phyloP scores from a whole-genome alignment of 164 flowering plant species.

The Vitis vinifera region DNA sequence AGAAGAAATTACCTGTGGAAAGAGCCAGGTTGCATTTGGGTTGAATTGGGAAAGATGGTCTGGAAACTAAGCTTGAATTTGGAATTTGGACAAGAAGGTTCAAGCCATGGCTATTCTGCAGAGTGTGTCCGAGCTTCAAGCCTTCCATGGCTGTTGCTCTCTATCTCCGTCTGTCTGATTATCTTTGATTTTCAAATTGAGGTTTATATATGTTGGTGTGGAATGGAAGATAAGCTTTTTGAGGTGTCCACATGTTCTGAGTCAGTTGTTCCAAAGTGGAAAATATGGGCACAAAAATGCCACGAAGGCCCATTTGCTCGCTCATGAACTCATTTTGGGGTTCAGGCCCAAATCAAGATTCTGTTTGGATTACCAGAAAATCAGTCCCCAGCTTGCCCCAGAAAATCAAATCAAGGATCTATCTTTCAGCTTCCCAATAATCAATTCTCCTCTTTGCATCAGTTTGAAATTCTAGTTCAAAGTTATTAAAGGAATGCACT shows the following conservation, averaged over 20 bases:
- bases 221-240: conserved; percentile 20
- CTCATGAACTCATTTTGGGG: background rate
- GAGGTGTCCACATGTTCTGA: conserved; percentile 13
- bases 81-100: conserved; percentile 22
- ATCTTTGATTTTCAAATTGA: background rate
- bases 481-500: too few species aligned
- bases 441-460: too few species aligned
- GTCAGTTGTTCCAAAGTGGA: background rate
- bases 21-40: conserved; percentile 18
- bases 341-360: too few species aligned
- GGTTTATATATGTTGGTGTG: conserved; percentile 9
- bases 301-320: background rate
- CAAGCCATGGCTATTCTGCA: conserved; percentile 17
- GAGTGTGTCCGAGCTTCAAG: conserved; percentile 31
- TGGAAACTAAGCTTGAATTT: conserved; percentile 18
- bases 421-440: too few species aligned
- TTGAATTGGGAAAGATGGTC: conserved; percentile 10
- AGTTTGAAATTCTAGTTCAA: too few species aligned
- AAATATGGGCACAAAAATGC: background rate
- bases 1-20: conserved; percentile 23
- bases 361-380: too few species aligned
- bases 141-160: conserved; percentile 34
- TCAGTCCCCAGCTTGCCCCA: too few species aligned
- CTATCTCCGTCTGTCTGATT: conserved; percentile 1
- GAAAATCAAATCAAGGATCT: too few species aligned